Conservation (phyloP, 2,329 filamentous ascomycete species). For the Talaromyces sp. region DNA sequence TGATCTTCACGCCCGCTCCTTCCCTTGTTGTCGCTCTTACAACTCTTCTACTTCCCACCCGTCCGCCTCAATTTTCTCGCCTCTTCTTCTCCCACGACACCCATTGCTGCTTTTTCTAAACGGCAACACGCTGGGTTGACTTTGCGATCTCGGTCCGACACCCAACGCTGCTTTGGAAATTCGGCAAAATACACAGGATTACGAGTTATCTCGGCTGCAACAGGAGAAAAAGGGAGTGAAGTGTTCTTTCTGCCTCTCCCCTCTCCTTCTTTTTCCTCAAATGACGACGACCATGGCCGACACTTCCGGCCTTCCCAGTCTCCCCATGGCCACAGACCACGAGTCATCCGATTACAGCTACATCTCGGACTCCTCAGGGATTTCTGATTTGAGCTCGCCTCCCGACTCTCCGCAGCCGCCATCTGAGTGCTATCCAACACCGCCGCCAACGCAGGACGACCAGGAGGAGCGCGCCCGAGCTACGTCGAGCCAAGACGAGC, state of each 20-base stretch:
- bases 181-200: background rate
- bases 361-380: slow-evolving; percentile 31
- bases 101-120: slow-evolving; percentile 1
- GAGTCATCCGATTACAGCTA: slow-evolving; percentile 22
- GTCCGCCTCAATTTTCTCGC: slow-evolving; percentile 12
- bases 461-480: slow-evolving; percentile 30
- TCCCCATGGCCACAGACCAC: slow-evolving; percentile 5
- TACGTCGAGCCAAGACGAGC: slow-evolving; percentile 54
- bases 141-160: background rate
- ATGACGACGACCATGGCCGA: slow-evolving; percentile 11
- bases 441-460: slow-evolving; percentile 41
- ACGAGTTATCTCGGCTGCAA: background rate
- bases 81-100: slow-evolving; percentile 6
- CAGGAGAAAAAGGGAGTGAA: background rate
- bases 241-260: slow-evolving; percentile 10
- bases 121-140: background rate
- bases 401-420: slow-evolving; percentile 39
- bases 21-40: slow-evolving; percentile 21
- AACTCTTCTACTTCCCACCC: slow-evolving; percentile 23
- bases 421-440: slow-evolving; percentile 39
- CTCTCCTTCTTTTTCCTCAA: background rate
- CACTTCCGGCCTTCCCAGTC: slow-evolving; percentile 13
- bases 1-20: slow-evolving; percentile 20
- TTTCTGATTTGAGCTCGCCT: slow-evolving; percentile 42
- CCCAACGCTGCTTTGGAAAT: slow-evolving; percentile 5